phyloP scores from a whole-genome alignment of 192 early-diverging fungal genomes.

The Coemansia sp. region DNA sequence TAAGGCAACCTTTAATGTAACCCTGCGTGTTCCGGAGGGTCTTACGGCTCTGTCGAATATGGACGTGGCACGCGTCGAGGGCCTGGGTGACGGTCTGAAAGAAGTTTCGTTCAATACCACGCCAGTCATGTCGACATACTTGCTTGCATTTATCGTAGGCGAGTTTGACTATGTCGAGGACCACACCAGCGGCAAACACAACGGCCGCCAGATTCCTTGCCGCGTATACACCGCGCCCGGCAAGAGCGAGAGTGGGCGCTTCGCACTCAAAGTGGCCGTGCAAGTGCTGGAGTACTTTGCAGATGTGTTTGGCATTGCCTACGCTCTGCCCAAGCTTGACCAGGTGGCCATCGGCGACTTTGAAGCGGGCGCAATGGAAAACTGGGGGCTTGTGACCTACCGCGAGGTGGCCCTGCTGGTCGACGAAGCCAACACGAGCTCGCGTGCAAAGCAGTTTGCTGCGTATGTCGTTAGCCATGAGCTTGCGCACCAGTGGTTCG shows the following conservation, averaged over 20 bases:
- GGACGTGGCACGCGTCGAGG: slow-evolving; percentile 46
- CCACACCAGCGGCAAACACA: slow-evolving; percentile 22
- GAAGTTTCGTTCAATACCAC: slow-evolving; percentile 69
- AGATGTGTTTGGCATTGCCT: slow-evolving; percentile 66
- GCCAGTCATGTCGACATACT: slow-evolving; percentile 81
- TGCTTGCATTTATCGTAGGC: slow-evolving; percentile 72
- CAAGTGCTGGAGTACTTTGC: slow-evolving; percentile 68
- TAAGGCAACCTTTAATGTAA: slow-evolving; percentile 94
- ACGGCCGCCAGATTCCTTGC: slow-evolving; percentile 52
- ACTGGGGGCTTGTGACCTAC: slow-evolving; percentile 85
- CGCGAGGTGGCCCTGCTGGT: slow-evolving; percentile 63
- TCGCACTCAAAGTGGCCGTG: slow-evolving; percentile 69
- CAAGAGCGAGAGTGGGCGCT: slow-evolving; percentile 62
- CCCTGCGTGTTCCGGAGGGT: slow-evolving; percentile 71
- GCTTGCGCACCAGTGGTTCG: slow-evolving; percentile 84
- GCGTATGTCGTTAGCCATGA: slow-evolving; percentile 78
- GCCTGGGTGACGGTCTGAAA: slow-evolving; percentile 19
- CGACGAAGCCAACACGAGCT: slow-evolving; percentile 57
- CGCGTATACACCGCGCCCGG: slow-evolving; percentile 72
- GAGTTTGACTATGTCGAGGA: slow-evolving; percentile 80
- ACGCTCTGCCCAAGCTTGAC: slow-evolving; percentile 74
- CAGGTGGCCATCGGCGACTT: slow-evolving; percentile 80
- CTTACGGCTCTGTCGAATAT: slow-evolving; percentile 92
- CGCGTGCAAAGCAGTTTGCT: slow-evolving; percentile 59
- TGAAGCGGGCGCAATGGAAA: slow-evolving; percentile 81